Conservation (phyloP, 2,329 filamentous ascomycete species). For the Fusarium dlaminii region DNA sequence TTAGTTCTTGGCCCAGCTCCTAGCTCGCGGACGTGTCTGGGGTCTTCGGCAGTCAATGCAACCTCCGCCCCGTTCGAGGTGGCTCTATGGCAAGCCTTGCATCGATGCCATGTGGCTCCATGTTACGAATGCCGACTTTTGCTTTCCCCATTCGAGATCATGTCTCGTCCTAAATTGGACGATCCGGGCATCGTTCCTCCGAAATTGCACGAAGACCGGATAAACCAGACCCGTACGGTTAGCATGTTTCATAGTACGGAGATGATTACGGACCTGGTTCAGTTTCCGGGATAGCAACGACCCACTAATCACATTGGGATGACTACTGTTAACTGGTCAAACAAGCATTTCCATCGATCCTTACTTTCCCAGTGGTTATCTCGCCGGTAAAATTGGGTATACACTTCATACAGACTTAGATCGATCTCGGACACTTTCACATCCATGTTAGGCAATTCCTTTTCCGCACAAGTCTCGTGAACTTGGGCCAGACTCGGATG, state of each 20-base stretch:
- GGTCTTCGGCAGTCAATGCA: constrained; percentile 15
- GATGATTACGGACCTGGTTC: constrained; percentile 8
- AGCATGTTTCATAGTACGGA: constrained; percentile 23
- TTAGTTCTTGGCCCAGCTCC: not conserved
- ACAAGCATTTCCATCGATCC: not conserved
- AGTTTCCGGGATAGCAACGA: constrained; percentile 2
- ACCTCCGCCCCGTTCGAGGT: not conserved
- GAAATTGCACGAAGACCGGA: constrained; percentile 21
- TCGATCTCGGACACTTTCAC: constrained; percentile 7
- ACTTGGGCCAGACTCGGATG: not conserved
- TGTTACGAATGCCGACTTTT: not conserved
- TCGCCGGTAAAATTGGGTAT: constrained; percentile 25
- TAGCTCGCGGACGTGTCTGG: not conserved
- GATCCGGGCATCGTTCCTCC: constrained; percentile 26
- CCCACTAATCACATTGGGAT: constrained; percentile 6
- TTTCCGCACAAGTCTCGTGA: constrained; percentile 1
- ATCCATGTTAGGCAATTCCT: not conserved
- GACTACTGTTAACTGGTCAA: not conserved
- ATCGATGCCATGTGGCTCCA: constrained; percentile 18
- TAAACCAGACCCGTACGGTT: constrained; percentile 11
- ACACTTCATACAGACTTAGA: not conserved
- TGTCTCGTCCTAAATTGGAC: constrained; percentile 8
- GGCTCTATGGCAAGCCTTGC: not conserved
- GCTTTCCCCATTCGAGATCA: not conserved
- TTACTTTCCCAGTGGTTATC: not conserved